These are phyloP conservation scores for Moesziomyces sp. DNA, from an alignment of 1,284 basidiomycete genomes.

Conservation along the genomic window DNA sequence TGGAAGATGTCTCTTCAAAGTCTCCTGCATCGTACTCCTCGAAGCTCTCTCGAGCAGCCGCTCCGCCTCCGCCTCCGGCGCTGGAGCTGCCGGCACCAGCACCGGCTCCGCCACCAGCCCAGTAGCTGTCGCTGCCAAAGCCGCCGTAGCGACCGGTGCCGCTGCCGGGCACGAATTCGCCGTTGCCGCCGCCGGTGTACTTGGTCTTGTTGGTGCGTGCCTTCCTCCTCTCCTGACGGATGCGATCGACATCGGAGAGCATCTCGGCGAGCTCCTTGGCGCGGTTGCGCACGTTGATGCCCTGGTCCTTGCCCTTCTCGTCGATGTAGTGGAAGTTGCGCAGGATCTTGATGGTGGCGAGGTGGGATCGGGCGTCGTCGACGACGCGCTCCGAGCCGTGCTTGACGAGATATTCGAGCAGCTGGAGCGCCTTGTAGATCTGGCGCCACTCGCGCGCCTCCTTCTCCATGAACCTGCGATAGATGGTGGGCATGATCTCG, in stretches of 20 bases:
- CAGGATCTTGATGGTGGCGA: conserved; percentile 96
- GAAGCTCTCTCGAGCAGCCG: conserved; percentile 71
- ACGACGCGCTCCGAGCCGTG: conserved; percentile 98
- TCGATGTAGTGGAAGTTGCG: conserved; percentile 98
- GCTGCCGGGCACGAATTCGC: conserved; percentile 76
- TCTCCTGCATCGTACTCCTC: conserved; percentile 99
- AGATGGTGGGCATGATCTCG: conserved; percentile 99
- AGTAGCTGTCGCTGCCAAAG: conserved; percentile 78
- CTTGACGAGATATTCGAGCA: conserved; percentile 95
- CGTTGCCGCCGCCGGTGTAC: conserved; percentile 86
- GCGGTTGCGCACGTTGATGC: conserved; percentile 96
- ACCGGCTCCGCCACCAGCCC: conserved; percentile 70
- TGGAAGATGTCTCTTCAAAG: conserved; percentile 75
- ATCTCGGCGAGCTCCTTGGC: conserved; percentile 90
- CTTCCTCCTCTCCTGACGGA: conserved; percentile 87
- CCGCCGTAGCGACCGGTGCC: conserved; percentile 78
- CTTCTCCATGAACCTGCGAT: conserved; percentile 83
- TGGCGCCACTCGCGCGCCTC: conserved; percentile 98
- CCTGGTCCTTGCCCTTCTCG: conserved; percentile 98
- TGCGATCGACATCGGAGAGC: conserved; percentile 88
- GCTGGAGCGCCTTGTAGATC: conserved; percentile 97
- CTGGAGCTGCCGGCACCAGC: conserved; percentile 71
- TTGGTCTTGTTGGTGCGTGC: conserved; percentile 93
- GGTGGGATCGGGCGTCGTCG: conserved; percentile 93
- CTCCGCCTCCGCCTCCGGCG: conserved; percentile 73